Base-by-base conservation (phyloP, 306 rosid genomes). In the Luffa acutangula region DNA sequence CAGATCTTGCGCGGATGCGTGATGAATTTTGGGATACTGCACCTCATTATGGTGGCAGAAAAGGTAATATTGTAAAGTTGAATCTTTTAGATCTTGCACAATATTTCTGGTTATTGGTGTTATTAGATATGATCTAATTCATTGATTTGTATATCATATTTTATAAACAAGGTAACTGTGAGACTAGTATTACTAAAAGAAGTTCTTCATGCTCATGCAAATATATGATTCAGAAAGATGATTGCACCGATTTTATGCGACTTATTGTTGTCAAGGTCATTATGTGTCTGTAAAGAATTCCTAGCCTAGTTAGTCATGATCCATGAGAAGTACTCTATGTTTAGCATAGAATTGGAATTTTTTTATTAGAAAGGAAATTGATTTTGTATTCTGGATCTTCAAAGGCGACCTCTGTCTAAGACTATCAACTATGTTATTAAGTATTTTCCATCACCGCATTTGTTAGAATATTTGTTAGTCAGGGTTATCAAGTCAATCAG, bases 1-100 rank as follows among this genome's bases (percentile, higher is more conserved):
- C 93, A 78, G 97, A 95, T 80, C 93, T 95, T 73, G 78, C 82
- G 78, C 97, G 89, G 88, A 46, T 95, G 88, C 97, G 97, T 6
- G 99, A 95, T 56, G 99, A 95, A 84, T 95, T 95, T 83, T 95
- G 99, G 99, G 99, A 95, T 78, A 95, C 99, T 43, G 94, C 99
- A 82, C 98, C 98, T 84, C 98, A 95, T 79, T 95, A 95, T 83
- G 98, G 98, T 82, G 98, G 98, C 78, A 90, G 91, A 76, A 92
- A 92, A 89, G 98, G 98, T 95, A 87, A 49, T 69, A 41, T 57
- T 69, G 43, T 25, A 49, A 21, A 10, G 56, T 21, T 57, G 39
- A 77, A 39, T 3, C 5, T 60, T 60, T 43, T 46, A 9, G 39
- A 6, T 42, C 54, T 58, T 57, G 18, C 21, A 73, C 13, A 14